Conservation (phyloP, 805 yeast genomes). For the Lachancea nothofagi region DNA sequence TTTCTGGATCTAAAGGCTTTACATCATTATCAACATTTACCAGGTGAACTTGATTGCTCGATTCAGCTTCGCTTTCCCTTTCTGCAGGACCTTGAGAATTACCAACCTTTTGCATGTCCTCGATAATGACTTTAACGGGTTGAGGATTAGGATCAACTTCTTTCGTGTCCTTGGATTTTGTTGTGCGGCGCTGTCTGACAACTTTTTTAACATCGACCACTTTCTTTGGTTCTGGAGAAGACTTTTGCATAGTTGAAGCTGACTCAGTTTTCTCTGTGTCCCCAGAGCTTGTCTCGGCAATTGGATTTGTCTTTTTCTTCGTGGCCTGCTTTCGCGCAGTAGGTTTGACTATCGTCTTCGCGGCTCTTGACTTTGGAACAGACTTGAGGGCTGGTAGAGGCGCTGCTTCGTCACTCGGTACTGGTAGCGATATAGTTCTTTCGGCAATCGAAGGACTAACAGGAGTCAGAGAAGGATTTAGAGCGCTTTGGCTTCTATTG, state of each 20-base stretch:
- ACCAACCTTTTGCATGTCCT: conserved; percentile 2
- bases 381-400: not conserved
- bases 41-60: not conserved
- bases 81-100: not conserved
- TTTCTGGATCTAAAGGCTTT: not conserved
- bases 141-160: conserved; percentile 1
- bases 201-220: not conserved
- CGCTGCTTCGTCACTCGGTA: not conserved
- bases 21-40: not conserved
- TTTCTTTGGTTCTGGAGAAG: conserved; percentile 1
- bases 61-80: not conserved
- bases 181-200: not conserved
- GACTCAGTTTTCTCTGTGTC: not conserved
- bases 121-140: conserved; percentile 4
- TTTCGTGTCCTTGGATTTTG: conserved; percentile 1
- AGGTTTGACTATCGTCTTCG: not conserved
- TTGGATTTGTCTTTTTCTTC: conserved; percentile 1
- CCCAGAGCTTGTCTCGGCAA: not conserved
- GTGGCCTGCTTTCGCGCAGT: not conserved
- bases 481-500: conserved; percentile 10
- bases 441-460: not conserved
- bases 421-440: not conserved
- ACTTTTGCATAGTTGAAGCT: not conserved
- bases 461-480: conserved; percentile 1
- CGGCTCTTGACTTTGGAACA: not conserved